These are phyloP conservation scores for Hibiscus trionum DNA, from an alignment of 345 rosid genomes.

Conservation along the genomic window DNA sequence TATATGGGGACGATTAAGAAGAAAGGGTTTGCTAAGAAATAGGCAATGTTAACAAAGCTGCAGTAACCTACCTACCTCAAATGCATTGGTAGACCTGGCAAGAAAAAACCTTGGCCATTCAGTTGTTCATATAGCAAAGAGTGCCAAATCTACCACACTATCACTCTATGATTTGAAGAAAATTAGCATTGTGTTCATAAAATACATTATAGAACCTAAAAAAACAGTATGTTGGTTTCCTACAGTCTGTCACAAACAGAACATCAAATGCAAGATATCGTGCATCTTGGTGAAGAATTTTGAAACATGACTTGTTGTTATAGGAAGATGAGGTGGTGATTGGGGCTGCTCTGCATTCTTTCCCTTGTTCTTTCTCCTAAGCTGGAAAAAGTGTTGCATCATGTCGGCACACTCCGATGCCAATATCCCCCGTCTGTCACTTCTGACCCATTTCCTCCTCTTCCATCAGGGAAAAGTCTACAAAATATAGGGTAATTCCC, in stretches of 20 bases:
- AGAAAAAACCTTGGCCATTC: not conserved
- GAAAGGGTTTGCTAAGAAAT: constrained; percentile 1
- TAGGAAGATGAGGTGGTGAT: constrained; percentile 47
- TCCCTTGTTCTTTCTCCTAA: constrained; percentile 69
- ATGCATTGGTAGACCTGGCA: not conserved
- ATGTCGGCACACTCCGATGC: constrained; percentile 71
- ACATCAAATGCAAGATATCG: constrained; percentile 50
- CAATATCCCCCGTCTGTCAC: constrained; percentile 53
- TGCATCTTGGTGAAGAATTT: constrained; percentile 75
- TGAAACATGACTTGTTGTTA: constrained; percentile 43
- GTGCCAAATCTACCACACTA: not conserved
- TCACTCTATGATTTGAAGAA: not conserved
- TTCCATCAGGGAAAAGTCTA: constrained; percentile 70
- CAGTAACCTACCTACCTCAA: not conserved
- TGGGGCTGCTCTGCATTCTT: constrained; percentile 35
- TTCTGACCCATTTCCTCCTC: constrained; percentile 34
- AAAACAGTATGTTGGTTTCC: not conserved
- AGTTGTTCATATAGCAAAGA: not conserved
- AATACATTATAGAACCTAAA: not conserved
- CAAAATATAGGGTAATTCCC: constrained; percentile 5
- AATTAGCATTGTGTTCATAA: not conserved
- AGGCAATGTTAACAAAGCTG: not conserved
- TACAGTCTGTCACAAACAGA: constrained; percentile 43
- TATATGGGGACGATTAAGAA: not conserved
- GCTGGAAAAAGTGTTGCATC: constrained; percentile 92